These are phyloP conservation scores for Pseudopithomyces chartarum DNA, from an alignment of 2,329 filamentous ascomycete genomes.

Conservation along the genomic window DNA sequence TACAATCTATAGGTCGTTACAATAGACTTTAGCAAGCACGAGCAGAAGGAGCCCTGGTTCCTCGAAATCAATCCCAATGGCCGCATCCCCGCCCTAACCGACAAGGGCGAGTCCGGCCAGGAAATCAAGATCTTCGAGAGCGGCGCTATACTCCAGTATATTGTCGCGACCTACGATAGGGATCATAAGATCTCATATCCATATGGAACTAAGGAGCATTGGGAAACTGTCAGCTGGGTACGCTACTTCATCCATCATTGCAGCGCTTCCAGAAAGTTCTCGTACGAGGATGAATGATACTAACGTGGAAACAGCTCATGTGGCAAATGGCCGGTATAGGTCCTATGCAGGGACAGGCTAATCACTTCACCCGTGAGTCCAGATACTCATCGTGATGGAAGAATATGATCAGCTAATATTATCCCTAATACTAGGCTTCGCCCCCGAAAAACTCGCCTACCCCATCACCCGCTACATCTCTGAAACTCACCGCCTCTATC, in stretches of 20 bases:
- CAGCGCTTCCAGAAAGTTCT: slow-evolving; percentile 49
- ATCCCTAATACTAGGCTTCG: slow-evolving; percentile 70
- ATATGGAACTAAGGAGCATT: slow-evolving; percentile 69
- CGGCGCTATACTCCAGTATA: slow-evolving; percentile 79
- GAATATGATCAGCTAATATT: too few relatives aligned
- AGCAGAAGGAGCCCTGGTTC: slow-evolving; percentile 81
- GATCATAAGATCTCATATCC: slow-evolving; percentile 81
- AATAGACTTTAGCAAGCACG: slow-evolving; percentile 67
- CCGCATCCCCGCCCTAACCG: slow-evolving; percentile 82
- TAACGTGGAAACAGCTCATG: slow-evolving; percentile 62
- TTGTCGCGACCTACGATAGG: slow-evolving; percentile 77
- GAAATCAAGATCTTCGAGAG: slow-evolving; percentile 72
- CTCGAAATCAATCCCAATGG: slow-evolving; percentile 88
- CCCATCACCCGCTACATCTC: slow-evolving; percentile 79
- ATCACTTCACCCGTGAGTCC: slow-evolving; percentile 19
- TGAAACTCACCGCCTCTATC: slow-evolving; percentile 79
- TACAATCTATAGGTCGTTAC: slow-evolving; percentile 66
- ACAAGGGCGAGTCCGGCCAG: slow-evolving; percentile 70
- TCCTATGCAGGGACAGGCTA: slow-evolving; percentile 38
- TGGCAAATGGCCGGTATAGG: slow-evolving; percentile 49
- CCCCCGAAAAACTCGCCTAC: slow-evolving; percentile 78
- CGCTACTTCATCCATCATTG: slow-evolving; percentile 62
- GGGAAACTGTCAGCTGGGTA: slow-evolving; percentile 77
- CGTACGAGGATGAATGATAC: slow-evolving; percentile 21
- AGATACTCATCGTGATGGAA: too few relatives aligned